Conservation (phyloP, 768 basidiomycete genomes). For the Botryobasidium botryosum region DNA sequence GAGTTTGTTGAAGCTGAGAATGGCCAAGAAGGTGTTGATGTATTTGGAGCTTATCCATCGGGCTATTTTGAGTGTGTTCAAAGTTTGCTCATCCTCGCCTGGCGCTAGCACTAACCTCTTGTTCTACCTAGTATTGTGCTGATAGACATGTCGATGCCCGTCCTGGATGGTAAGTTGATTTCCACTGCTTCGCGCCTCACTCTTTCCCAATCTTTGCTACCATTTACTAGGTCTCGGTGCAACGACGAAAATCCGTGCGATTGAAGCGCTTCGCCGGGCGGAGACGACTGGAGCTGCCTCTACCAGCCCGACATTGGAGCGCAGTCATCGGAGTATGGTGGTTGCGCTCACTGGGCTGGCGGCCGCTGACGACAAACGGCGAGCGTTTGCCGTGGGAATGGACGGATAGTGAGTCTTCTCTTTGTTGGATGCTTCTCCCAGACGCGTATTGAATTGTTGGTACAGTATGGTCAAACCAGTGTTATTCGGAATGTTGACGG, state of each 20-base stretch:
- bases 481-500: conserved; percentile 82
- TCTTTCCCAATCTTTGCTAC: not conserved
- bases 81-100: not conserved
- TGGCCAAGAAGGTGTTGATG: conserved; percentile 66
- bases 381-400: conserved; percentile 83
- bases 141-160: conserved; percentile 83
- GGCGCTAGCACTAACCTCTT: not conserved
- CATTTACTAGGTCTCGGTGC: conserved; percentile 53
- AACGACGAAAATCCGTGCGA: conserved; percentile 60
- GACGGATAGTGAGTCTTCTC: conserved; percentile 70
- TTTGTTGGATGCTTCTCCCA: not conserved
- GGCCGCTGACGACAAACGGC: conserved; percentile 77
- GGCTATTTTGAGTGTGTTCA: conserved; percentile 71
- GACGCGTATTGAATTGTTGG: not conserved
- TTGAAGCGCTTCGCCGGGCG: conserved; percentile 32
- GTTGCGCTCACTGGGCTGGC: conserved; percentile 89
- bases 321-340: conserved; percentile 26
- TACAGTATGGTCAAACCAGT: conserved; percentile 84
- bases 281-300: conserved; percentile 22
- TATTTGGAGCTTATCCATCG: conserved; percentile 37
- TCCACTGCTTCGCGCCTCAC: too few relatives aligned
- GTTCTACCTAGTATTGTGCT: conserved; percentile 47
- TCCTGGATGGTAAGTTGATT: conserved; percentile 60
- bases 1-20: conserved; percentile 66
- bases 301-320: not conserved